Evolutionary conservation across 2,329 filamentous ascomycete genomes (phyloP).

Genomic region (Immersiporthe knoxdaviesiana): DNA sequence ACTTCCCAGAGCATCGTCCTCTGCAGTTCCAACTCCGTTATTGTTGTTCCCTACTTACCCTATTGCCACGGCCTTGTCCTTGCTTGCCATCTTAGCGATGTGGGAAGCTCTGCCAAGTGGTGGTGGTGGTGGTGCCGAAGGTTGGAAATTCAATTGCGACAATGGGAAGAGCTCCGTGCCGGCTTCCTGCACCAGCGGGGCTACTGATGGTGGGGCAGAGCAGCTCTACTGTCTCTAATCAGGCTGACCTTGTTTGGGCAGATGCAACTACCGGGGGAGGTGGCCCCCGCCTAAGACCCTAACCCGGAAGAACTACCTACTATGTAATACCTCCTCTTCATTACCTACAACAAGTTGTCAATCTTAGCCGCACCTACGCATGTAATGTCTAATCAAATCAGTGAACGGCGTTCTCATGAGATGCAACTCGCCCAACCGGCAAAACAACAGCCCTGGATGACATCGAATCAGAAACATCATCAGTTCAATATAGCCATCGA

Average conservation of each 20-base stretch:
- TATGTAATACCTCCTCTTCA: background rate
- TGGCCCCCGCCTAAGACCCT: background rate
- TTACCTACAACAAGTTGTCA: background rate
- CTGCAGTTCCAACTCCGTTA: background rate
- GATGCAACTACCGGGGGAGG: constrained; percentile 2
- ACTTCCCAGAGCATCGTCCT: background rate
- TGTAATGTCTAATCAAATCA: too few relatives aligned
- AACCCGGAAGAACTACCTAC: background rate
- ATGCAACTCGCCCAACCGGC: too few relatives aligned
- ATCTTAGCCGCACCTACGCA: background rate
- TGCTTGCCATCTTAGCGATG: constrained; percentile 42
- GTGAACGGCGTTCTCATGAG: too few relatives aligned
- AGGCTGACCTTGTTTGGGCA: background rate
- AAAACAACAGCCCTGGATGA: too few relatives aligned
- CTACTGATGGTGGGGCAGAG: constrained; percentile 15
- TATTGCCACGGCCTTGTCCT: constrained; percentile 43
- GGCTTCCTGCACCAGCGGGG: background rate
- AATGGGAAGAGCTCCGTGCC: background rate
- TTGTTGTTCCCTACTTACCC: constrained; percentile 37
- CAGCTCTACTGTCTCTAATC: background rate
- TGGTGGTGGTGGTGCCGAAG: background rate
- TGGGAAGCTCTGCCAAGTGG: background rate
- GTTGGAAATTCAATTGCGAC: constrained; percentile 7
- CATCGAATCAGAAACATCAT: too few relatives aligned
- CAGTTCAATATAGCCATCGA: background rate